phyloP scores from a whole-genome alignment of 1,284 basidiomycete genomes.

The Cryptococcus sp. region DNA sequence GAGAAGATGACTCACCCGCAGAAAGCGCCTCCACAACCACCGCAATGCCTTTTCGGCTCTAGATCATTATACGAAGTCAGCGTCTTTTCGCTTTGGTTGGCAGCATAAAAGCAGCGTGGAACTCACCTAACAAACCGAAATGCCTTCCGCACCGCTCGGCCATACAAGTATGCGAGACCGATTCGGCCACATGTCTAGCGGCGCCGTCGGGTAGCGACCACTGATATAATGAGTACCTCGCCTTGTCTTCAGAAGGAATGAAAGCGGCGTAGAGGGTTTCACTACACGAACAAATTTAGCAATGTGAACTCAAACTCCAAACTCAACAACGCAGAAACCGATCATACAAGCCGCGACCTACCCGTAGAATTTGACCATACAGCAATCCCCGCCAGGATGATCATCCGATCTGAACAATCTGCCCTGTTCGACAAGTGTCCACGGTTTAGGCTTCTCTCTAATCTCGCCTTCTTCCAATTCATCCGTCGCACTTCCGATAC shows the following conservation, averaged over 20 bases:
- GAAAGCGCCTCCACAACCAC: constrained; percentile 51
- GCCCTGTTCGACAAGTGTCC: constrained; percentile 46
- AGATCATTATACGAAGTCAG: background rate
- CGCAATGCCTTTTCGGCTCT: constrained; percentile 51
- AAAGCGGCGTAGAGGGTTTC: constrained; percentile 51
- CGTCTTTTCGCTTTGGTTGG: background rate
- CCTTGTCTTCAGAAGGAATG: constrained; percentile 20
- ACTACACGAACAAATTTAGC: constrained; percentile 27
- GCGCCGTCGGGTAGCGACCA: constrained; percentile 51
- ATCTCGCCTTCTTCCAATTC: constrained; percentile 24
- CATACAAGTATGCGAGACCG: constrained; percentile 41
- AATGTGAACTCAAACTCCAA: background rate
- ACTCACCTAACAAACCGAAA: constrained; percentile 49
- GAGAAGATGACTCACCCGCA: constrained; percentile 35
- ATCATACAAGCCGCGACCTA: constrained; percentile 18
- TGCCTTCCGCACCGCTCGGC: constrained; percentile 36
- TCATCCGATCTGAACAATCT: constrained; percentile 37
- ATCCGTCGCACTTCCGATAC: constrained; percentile 5
- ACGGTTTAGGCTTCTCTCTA: constrained; percentile 27
- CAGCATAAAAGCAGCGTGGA: background rate
- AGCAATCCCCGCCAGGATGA: constrained; percentile 32
- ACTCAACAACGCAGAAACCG: background rate
- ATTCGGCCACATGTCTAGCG: constrained; percentile 47
- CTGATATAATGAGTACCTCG: constrained; percentile 45
- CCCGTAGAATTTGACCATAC: constrained; percentile 50